A percentile compares a stretch with the other conserved stretches of the same genome.
These are phyloP conservation scores for Limnanthes douglasii DNA, from an alignment of 345 rosid genomes.

Conservation along the genomic window DNA sequence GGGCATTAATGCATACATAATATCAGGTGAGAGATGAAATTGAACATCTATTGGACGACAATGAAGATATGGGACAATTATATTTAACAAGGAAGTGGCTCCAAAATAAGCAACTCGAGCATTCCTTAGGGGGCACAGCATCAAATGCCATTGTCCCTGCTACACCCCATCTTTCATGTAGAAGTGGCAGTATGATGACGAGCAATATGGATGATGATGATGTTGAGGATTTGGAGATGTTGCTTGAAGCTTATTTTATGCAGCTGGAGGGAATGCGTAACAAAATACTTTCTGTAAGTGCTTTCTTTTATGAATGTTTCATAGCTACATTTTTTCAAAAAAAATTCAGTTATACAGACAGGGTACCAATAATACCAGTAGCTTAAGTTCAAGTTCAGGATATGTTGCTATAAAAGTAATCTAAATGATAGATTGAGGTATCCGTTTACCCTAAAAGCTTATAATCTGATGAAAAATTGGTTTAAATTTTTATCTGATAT, in stretches of 20 bases:
- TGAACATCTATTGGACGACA: constrained; percentile 76
- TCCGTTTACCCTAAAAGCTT: neutral
- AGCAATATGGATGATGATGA: constrained; percentile 42
- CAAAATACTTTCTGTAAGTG: constrained; percentile 77
- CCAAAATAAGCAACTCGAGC: constrained; percentile 64
- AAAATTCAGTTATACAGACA: too few relatives aligned
- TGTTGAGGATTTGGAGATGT: constrained; percentile 88
- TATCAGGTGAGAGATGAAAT: constrained; percentile 82
- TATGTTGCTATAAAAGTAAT: too few relatives aligned
- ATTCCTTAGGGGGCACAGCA: constrained; percentile 24
- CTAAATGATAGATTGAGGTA: too few relatives aligned
- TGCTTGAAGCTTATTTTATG: constrained; percentile 90
- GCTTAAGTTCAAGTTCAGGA: too few relatives aligned
- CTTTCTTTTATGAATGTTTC: too few relatives aligned
- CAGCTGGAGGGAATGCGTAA: constrained; percentile 90
- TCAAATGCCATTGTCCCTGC: constrained; percentile 22
- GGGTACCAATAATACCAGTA: too few relatives aligned
- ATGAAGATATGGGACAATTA: constrained; percentile 78
- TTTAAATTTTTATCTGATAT: neutral
- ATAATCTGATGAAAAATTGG: neutral
- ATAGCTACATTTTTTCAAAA: too few relatives aligned
- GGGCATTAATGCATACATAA: neutral
- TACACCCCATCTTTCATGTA: constrained; percentile 26
- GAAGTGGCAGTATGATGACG: constrained; percentile 48
- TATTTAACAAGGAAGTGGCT: constrained; percentile 72